Base-by-base conservation (phyloP, 139 green algal species). In the Desmodesmus armatus region DNA sequence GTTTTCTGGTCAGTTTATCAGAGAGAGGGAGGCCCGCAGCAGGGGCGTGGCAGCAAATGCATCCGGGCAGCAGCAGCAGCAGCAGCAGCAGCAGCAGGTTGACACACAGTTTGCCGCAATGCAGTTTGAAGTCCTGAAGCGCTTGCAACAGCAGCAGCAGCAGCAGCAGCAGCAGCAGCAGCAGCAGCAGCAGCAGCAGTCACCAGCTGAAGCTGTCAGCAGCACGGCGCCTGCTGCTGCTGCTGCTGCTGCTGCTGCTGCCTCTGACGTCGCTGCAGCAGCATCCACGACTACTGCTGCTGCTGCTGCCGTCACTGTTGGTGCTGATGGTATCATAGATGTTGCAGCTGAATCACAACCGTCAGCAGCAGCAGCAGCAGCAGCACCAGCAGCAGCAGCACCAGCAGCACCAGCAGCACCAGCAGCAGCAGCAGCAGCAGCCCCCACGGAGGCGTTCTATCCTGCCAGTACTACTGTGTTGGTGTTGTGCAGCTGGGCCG, bases 391-490 rank as follows among this genome's bases (percentile, higher is more conserved):
- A 69, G 66, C n/a, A n/a, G n/a, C n/a, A n/a, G n/a, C n/a, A n/a
- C n/a, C n/a, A 44, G 31, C 63, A 73, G 65, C 65, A 43, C 3
- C 33, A 73, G 65, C 65, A 73, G 33, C 65, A 74, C 19, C 58
- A 67, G 47, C 47, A 67, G 66, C 66, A 74, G 66, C 66, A 74
- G 66, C 66, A 74, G 35, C n/a, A n/a, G n/a, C n/a, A n/a, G n/a
- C n/a, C n/a, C n/a, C n/a, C n/a, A n/a, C n/a, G n/a, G 43, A 41
- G 37, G 76, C 39, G 13, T 39, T 31, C 0, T 82, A 60, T 25
- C 76, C 76, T 55, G 76, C 76, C 9, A 40, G 31, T 19, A 72
- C 76, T 11, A 37, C 41, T 9, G 27, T 82, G 53, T 44, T 82
- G 37, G 37, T 71, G 25, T 19, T 82, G 31, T 37, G 27, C 2